Conservation (phyloP, 2,329 filamentous ascomycete species). For the Scopulariopsis brevicaulis region DNA sequence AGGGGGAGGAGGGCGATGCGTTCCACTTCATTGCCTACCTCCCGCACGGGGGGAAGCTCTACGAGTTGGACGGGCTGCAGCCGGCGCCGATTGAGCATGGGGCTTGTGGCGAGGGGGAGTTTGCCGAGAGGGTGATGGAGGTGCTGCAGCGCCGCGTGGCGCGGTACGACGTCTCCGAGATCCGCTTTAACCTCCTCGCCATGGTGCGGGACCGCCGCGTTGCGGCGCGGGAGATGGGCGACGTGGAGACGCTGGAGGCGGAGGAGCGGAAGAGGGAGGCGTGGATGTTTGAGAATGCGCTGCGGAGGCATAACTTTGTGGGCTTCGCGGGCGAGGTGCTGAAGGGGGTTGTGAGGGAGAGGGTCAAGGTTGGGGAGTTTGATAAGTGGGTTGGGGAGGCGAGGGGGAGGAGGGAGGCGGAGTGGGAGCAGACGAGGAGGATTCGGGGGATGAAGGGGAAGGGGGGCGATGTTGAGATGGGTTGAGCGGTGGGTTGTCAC, state of each 20-base stretch:
- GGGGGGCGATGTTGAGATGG: slow-evolving; percentile 30
- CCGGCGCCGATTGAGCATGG: slow-evolving; percentile 88
- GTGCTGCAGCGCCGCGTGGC: slow-evolving; percentile 76
- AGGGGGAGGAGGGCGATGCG: slow-evolving; percentile 68
- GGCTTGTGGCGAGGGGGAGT: slow-evolving; percentile 49
- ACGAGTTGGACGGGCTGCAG: slow-evolving; percentile 92
- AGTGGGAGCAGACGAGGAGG: slow-evolving; percentile 17
- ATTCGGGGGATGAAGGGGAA: slow-evolving; percentile 20
- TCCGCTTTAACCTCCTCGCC: slow-evolving; percentile 90
- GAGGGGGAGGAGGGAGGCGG: slow-evolving; percentile 37
- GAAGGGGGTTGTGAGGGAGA: slow-evolving; percentile 70
- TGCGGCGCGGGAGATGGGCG: slow-evolving; percentile 69
- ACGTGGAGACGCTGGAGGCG: slow-evolving; percentile 62
- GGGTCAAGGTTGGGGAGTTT: slow-evolving; percentile 53
- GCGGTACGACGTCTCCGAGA: slow-evolving; percentile 77
- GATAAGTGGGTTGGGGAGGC: slow-evolving; percentile 61
- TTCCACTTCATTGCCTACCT: slow-evolving; percentile 99
- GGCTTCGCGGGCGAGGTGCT: slow-evolving; percentile 86
- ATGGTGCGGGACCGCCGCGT: slow-evolving; percentile 78
- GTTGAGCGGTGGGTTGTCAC: neutral
- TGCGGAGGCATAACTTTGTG: slow-evolving; percentile 90
- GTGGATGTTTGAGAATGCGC: slow-evolving; percentile 92
- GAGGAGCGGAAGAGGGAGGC: slow-evolving; percentile 76
- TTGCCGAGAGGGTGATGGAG: slow-evolving; percentile 72
- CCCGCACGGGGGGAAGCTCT: slow-evolving; percentile 64